These are phyloP conservation scores for Cladophialophora exuberans DNA, from an alignment of 2,329 filamentous ascomycete species.

Conservation along the genomic window DNA sequence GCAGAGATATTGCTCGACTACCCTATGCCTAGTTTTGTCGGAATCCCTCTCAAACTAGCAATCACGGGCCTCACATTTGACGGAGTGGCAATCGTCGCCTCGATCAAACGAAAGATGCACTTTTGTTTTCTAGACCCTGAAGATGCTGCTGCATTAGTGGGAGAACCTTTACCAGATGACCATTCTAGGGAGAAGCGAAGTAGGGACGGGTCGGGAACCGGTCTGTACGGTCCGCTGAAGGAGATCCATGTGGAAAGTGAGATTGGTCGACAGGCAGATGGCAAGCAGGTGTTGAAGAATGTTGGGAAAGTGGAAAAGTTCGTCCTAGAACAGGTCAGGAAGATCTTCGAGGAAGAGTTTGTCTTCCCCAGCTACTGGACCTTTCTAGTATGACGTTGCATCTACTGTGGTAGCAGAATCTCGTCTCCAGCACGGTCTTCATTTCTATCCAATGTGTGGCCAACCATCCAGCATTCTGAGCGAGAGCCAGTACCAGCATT, in stretches of 20 bases:
- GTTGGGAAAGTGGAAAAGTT: constrained; percentile 98
- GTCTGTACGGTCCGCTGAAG: constrained; percentile 73
- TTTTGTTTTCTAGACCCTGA: constrained; percentile 95
- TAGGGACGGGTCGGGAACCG: constrained; percentile 38
- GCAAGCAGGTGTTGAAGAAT: constrained; percentile 95
- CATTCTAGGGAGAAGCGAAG: constrained; percentile 23
- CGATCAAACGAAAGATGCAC: constrained; percentile 85
- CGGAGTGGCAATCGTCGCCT: constrained; percentile 86
- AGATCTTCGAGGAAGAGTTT: constrained; percentile 98
- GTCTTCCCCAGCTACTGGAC: constrained; percentile 99
- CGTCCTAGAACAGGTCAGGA: constrained; percentile 90
- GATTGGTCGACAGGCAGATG: constrained; percentile 87
- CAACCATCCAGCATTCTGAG: too few species aligned
- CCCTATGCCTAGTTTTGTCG: constrained; percentile 97
- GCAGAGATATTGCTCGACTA: constrained; percentile 97
- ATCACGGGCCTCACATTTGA: constrained; percentile 96
- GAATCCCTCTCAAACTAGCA: constrained; percentile 89
- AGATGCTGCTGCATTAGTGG: constrained; percentile 76
- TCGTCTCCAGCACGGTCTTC: neutral
- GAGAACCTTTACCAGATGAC: constrained; percentile 43
- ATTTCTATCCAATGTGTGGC: too few species aligned
- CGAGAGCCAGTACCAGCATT: too few species aligned
- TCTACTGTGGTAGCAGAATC: neutral
- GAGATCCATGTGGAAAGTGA: constrained; percentile 97
- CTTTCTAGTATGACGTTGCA: constrained; percentile 71